A percentile compares a stretch with the other conserved stretches of the same genome.
phyloP scores from a whole-genome alignment of 257 asterid species.

The Ehretia macrophylla region DNA sequence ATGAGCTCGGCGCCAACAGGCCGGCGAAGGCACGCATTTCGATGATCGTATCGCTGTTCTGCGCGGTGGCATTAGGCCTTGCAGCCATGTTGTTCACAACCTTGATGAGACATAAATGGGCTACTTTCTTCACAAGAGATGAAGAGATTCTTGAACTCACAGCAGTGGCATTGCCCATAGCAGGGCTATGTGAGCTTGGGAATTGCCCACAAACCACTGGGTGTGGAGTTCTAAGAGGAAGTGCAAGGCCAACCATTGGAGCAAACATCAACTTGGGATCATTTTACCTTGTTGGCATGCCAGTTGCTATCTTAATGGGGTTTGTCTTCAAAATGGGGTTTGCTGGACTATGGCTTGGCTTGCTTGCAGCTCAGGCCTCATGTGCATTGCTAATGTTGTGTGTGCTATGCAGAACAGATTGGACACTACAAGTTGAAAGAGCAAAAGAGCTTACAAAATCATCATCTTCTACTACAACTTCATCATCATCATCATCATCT shows the following conservation, averaged over 20 bases:
- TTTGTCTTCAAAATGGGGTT: conserved; percentile 72
- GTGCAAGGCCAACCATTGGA: conserved; percentile 78
- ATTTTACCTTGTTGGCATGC: conserved; percentile 90
- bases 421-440: conserved; percentile 62
- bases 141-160: conserved; percentile 65
- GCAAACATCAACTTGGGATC: conserved; percentile 84
- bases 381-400: conserved; percentile 69
- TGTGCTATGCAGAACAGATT: conserved; percentile 61
- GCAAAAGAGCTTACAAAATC: conserved; percentile 56
- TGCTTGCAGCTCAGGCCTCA: conserved; percentile 88
- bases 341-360: conserved; percentile 79
- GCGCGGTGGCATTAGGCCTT: conserved; percentile 55
- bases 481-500: not conserved
- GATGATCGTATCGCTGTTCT: conserved; percentile 44
- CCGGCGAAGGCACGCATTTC: conserved; percentile 63
- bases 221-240: conserved; percentile 82
- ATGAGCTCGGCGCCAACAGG: conserved; percentile 70
- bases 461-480: conserved; percentile 1
- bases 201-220: conserved; percentile 97
- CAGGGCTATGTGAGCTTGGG: conserved; percentile 88
- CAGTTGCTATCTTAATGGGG: conserved; percentile 77
- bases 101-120: conserved; percentile 68
- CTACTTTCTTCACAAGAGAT: conserved; percentile 59
- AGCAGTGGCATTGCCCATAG: conserved; percentile 73
- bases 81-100: conserved; percentile 65